These are phyloP conservation scores for Fusarium caatingaense DNA, from an alignment of 2,329 filamentous ascomycete species.

Conservation along the genomic window DNA sequence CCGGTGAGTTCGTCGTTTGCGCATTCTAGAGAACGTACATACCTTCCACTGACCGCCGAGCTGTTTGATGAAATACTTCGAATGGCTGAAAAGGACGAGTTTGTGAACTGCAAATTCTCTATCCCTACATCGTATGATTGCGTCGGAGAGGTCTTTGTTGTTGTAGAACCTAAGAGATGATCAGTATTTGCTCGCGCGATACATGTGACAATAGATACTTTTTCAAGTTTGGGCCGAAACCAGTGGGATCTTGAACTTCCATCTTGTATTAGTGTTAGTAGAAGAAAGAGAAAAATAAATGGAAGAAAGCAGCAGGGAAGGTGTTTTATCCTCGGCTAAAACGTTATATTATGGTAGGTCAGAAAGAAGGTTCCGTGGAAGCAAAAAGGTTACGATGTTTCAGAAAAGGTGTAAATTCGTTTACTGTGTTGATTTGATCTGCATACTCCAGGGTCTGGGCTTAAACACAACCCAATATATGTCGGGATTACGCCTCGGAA, in stretches of 20 bases:
- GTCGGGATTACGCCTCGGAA: too few species aligned
- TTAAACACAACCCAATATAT: too few species aligned
- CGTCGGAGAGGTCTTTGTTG: neutral
- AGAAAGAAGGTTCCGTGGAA: too few species aligned
- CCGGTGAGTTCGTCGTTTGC: fast-evolving
- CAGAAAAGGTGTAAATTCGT: too few species aligned
- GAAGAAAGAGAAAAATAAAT: too few species aligned
- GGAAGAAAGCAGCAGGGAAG: too few species aligned
- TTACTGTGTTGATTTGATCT: too few species aligned
- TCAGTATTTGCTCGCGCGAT: fast-evolving
- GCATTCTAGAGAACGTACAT: fast-evolving
- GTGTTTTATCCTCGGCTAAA: too few species aligned
- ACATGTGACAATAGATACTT: fast-evolving
- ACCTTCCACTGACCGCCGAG: neutral
- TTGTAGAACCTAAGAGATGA: neutral
- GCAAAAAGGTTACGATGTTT: too few species aligned
- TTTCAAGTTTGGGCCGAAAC: neutral
- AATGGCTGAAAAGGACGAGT: neutral
- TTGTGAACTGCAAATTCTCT: neutral
- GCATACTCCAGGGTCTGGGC: too few species aligned
- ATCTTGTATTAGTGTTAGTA: neutral
- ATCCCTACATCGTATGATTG: neutral
- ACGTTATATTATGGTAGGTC: too few species aligned
- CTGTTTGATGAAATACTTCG: neutral
- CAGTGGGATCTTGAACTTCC: neutral